phyloP scores from a whole-genome alignment of 2,329 filamentous ascomycete species.

The Calonectria henricotiae region DNA sequence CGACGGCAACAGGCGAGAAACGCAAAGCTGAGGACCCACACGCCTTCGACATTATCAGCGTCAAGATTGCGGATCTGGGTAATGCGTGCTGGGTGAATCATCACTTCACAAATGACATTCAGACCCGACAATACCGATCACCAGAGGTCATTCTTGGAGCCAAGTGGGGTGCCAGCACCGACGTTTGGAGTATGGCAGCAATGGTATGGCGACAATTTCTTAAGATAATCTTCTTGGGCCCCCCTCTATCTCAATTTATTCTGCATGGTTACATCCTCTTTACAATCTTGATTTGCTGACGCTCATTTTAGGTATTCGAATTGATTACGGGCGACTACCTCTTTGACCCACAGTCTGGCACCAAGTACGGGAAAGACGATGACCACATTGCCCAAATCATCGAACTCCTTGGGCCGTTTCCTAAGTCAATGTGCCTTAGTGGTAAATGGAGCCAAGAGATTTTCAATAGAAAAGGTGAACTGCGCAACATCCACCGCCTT shows the following conservation, averaged over 20 bases:
- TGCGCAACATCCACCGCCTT: conserved; percentile 96
- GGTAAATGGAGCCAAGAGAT: conserved; percentile 99
- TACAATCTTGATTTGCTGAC: conserved; percentile 33
- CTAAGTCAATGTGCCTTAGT: conserved; percentile 90
- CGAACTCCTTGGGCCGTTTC: conserved; percentile 93
- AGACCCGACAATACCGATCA: conserved; percentile 96
- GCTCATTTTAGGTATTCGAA: conserved; percentile 84
- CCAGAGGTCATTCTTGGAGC: conserved; percentile 96
- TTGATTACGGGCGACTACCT: conserved; percentile 98
- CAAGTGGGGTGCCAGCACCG: conserved; percentile 99
- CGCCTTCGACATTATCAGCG: conserved; percentile 85
- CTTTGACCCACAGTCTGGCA: conserved; percentile 98
- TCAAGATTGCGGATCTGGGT: conserved; percentile 98
- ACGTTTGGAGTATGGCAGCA: conserved; percentile 99
- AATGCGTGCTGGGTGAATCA: conserved; percentile 99
- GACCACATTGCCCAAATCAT: conserved; percentile 99
- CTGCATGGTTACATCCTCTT: background rate
- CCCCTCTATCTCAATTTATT: background rate
- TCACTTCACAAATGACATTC: conserved; percentile 99
- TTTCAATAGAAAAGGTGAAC: conserved; percentile 97
- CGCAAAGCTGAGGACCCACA: conserved; percentile 73
- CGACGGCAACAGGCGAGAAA: conserved; percentile 74
- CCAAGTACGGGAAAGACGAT: conserved; percentile 99
- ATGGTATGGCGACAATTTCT: conserved; percentile 79
- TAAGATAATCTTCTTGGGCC: background rate